Conservation (phyloP, 177 flowering plant genomes). For the Vitis hybrid region DNA sequence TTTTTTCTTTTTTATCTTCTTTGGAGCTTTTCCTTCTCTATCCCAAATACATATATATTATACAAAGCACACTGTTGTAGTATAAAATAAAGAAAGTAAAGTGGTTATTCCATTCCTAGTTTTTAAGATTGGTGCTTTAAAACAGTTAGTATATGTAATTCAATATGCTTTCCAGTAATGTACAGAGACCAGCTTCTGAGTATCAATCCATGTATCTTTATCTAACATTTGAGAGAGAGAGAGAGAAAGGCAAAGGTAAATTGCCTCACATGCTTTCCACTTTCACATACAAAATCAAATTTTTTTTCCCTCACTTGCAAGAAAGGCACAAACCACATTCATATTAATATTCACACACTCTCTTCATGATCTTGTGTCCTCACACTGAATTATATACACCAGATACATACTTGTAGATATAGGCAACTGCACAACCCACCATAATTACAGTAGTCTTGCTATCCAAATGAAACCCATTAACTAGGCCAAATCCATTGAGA, state of each 20-base stretch:
- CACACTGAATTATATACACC: neutral
- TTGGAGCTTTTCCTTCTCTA: slow-evolving; percentile 8
- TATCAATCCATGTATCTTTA: slow-evolving; percentile 13
- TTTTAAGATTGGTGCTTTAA: slow-evolving; percentile 14
- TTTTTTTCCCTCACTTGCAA: slow-evolving; percentile 32
- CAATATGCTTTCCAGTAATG: too few relatives aligned
- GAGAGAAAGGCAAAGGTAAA: slow-evolving; percentile 13
- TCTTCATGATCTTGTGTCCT: neutral
- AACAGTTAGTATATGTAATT: too few relatives aligned
- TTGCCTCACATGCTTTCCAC: slow-evolving; percentile 38
- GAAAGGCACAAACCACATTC: slow-evolving; percentile 33
- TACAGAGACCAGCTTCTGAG: slow-evolving; percentile 10
- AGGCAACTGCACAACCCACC: neutral
- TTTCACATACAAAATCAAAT: slow-evolving; percentile 30
- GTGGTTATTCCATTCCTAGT: slow-evolving; percentile 18
- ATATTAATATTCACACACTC: slow-evolving; percentile 4
- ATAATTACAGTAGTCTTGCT: neutral
- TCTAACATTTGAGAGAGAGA: slow-evolving; percentile 4
- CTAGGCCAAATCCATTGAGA: neutral
- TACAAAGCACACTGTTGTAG: too few relatives aligned
- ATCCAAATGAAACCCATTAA: slow-evolving; percentile 1
- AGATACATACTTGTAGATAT: neutral
- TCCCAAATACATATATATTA: too few relatives aligned
- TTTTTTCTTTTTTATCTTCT: slow-evolving; percentile 3
- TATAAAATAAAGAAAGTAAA: slow-evolving; percentile 6